A percentile compares a stretch with the other conserved stretches of the same genome.
These are phyloP conservation scores for Mrakia blollopis DNA, from an alignment of 768 basidiomycete species.

Conservation along the genomic window DNA sequence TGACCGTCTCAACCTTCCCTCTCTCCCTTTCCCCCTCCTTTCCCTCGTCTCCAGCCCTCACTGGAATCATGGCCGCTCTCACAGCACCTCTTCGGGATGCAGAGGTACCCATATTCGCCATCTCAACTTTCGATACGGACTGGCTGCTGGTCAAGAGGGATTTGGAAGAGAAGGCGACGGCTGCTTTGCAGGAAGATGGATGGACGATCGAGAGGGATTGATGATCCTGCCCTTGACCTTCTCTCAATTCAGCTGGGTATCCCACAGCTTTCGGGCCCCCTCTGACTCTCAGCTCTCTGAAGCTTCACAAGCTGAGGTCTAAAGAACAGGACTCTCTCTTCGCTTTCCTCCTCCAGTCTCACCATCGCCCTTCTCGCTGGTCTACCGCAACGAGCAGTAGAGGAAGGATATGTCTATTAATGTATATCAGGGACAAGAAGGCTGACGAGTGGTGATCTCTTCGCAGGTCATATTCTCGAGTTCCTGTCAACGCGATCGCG, in stretches of 20 bases:
- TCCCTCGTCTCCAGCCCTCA: constrained; percentile 49
- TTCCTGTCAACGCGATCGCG: too few species aligned
- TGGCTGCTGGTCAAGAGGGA: constrained; percentile 56
- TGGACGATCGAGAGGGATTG: constrained; percentile 48
- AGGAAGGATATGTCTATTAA: too few species aligned
- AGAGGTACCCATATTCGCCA: constrained; percentile 55
- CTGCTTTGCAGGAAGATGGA: constrained; percentile 51
- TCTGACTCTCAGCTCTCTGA: not conserved
- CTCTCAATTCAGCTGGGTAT: not conserved
- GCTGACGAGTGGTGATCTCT: too few species aligned
- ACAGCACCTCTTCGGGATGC: constrained; percentile 54
- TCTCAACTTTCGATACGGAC: constrained; percentile 69
- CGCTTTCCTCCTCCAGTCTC: too few species aligned
- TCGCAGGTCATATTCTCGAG: too few species aligned
- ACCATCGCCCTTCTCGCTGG: too few species aligned
- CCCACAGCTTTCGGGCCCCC: not conserved
- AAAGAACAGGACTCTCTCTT: too few species aligned
- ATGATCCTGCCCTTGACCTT: not conserved
- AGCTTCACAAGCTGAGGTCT: too few species aligned
- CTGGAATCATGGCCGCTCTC: constrained; percentile 56
- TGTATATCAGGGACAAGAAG: too few species aligned
- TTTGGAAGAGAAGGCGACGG: constrained; percentile 48
- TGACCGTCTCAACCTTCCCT: not conserved
- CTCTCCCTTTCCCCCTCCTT: not conserved
- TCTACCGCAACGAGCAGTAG: too few species aligned